Percentiles rank a stretch among this genome's conserved stretches.
Conservation (phyloP, 192 early-diverging fungal species). For the Entrophospora sp. region DNA sequence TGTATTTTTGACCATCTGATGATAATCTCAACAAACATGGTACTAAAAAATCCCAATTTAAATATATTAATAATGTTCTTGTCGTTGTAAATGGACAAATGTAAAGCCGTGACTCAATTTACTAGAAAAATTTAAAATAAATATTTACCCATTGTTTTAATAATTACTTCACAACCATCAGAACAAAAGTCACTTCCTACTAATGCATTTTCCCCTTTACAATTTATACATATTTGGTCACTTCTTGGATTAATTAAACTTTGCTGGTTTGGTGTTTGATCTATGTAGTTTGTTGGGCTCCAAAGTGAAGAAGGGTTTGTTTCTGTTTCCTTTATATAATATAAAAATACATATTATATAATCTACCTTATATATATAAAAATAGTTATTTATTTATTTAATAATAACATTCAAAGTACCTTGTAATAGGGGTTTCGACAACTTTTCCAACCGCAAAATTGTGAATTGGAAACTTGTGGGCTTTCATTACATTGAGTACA, state of each 20-base stretch:
- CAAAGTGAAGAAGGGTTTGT: neutral
- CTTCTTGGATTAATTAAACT: neutral
- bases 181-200: neutral
- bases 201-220: neutral
- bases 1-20: constrained; percentile 2
- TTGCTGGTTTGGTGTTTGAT: constrained; percentile 5
- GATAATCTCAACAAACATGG: constrained; percentile 11
- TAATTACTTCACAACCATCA: neutral
- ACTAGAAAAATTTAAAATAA: neutral
- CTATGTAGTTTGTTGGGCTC: neutral
- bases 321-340: neutral
- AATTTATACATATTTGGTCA: neutral
- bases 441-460: constrained; percentile 3
- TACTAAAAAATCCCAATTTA: neutral
- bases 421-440: constrained; percentile 5
- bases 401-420: neutral
- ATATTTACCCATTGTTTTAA: neutral
- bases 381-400: neutral
- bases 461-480: neutral
- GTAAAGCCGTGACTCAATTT: neutral
- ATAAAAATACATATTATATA: too few species aligned
- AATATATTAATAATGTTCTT: neutral
- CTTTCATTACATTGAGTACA: constrained; percentile 6
- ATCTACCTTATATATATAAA: too few species aligned
- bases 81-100: too few species aligned